Evolutionary conservation across 352 stramenopile genomes (phyloP).

Genomic region (Saprolegnia diclina): DNA sequence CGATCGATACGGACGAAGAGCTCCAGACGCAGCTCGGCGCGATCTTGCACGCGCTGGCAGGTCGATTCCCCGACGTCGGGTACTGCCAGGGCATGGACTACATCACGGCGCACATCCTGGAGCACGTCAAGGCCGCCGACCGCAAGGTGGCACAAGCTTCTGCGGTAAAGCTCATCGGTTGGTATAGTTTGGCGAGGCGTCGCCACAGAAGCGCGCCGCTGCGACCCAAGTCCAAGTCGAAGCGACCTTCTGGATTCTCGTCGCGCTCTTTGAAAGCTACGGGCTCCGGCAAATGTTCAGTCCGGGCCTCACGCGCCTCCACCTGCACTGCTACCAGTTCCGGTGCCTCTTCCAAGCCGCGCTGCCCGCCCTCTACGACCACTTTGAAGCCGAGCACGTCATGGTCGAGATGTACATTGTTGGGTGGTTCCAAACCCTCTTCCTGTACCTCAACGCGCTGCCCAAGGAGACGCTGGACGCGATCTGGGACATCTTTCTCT

Average conservation of each 20-base stretch:
- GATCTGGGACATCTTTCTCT: constrained; percentile 84
- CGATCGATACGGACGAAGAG: constrained; percentile 51
- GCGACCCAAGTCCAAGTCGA: constrained; percentile 54
- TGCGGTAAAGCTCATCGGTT: too few species aligned
- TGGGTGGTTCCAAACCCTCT: constrained; percentile 85
- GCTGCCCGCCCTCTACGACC: constrained; percentile 47
- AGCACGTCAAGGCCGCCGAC: constrained; percentile 53
- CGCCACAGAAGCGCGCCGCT: constrained; percentile 28
- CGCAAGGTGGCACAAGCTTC: too few species aligned
- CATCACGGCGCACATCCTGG: constrained; percentile 70
- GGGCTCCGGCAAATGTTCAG: constrained; percentile 74
- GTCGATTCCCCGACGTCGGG: constrained; percentile 72
- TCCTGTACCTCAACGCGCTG: constrained; percentile 80
- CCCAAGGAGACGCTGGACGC: constrained; percentile 58
- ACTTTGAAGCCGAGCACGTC: constrained; percentile 74
- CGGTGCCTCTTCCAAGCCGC: constrained; percentile 59
- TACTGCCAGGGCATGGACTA: constrained; percentile 89
- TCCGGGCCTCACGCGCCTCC: constrained; percentile 57
- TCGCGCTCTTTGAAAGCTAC: constrained; percentile 76
- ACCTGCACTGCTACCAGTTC: constrained; percentile 77
- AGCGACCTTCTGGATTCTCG: constrained; percentile 72
- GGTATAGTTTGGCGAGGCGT: constrained; percentile 18
- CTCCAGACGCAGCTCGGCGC: constrained; percentile 69
- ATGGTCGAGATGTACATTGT: constrained; percentile 85
- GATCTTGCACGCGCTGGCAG: constrained; percentile 71